Evolutionary conservation across 2,329 filamentous ascomycete species (phyloP), one percentile per base, ranked within the genome.

Genomic region (Amauroascus verrucosus): DNA sequence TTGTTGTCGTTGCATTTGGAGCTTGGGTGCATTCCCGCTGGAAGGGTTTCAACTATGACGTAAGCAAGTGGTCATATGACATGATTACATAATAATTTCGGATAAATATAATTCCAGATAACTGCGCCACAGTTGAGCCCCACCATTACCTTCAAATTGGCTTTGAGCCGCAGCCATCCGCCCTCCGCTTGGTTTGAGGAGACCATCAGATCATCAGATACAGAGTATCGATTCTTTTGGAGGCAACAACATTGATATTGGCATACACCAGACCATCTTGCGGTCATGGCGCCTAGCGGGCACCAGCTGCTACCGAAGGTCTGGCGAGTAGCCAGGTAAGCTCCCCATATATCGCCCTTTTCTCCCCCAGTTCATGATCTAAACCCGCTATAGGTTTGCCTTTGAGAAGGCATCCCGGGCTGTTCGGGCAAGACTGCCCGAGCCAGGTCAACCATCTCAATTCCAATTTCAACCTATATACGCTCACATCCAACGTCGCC

Each of bases 381-480:
- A 50, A 70, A 14, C 22, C 24, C 37, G 16, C 33, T 11, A 51
- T 55, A 75, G 72, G 65, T 75, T 73, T 63, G 72, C 72, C 63
- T 69, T 74, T 56, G 70, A 70, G 61, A 75, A 74, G 67, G 71
- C 72, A 57, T 65, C 65, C 48, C 70, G 67, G 57, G 64, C 70
- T 53, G 62, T 75, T 57, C 68, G 65, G 57, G 64, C 69, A 54
- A 72, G 69, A 61, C 57, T 75, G 35, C 67, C 70, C 47, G 70
- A 74, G 56, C 63, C 66, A 50, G 56, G 63, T 24, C 64, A 71
- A 52, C 62, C 67, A 22, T 38, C 62, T 55, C 67, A 71, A 53
- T 70, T 76, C 56, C 72, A 79, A 61, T 69, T 83, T 47, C 76
- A 85, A 64, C 81, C 82, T 16, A 72, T 79, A 24, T 78, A 82